A percentile compares a stretch with the other conserved stretches of the same genome.
These are phyloP conservation scores for Diaporthe vaccinii DNA, from an alignment of 2,329 filamentous ascomycete species.

Conservation along the genomic window DNA sequence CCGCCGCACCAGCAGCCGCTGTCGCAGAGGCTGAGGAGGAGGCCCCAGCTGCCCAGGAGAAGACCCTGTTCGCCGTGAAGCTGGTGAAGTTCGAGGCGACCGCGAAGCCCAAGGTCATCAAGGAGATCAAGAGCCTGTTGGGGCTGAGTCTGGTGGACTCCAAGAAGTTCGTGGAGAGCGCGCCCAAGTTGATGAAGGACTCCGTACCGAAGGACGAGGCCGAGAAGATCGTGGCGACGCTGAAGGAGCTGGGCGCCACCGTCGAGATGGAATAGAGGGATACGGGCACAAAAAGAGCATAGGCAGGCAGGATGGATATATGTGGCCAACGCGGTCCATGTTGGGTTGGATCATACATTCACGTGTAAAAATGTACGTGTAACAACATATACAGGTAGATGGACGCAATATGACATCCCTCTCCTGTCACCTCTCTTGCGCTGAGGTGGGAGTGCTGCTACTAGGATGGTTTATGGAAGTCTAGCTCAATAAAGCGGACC, in stretches of 20 bases:
- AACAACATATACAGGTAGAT: constrained; percentile 48
- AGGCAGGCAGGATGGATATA: constrained; percentile 30
- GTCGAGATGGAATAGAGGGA: constrained; percentile 86
- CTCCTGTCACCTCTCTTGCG: neutral
- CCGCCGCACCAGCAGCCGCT: constrained; percentile 72
- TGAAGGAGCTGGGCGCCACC: constrained; percentile 93
- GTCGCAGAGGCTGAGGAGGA: constrained; percentile 88
- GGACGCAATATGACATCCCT: constrained; percentile 36
- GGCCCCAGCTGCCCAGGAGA: constrained; percentile 91
- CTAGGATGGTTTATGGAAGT: neutral
- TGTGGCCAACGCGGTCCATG: constrained; percentile 32
- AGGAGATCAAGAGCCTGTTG: constrained; percentile 98
- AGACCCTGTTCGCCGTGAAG: constrained; percentile 96
- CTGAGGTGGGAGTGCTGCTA: neutral
- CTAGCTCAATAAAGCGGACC: neutral
- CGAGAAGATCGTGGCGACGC: constrained; percentile 94
- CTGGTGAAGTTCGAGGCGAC: constrained; percentile 88
- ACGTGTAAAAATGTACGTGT: constrained; percentile 51
- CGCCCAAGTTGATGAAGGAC: constrained; percentile 99
- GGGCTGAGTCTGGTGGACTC: constrained; percentile 97
- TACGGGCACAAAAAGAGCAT: neutral
- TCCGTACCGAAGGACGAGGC: constrained; percentile 98
- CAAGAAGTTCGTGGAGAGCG: constrained; percentile 99
- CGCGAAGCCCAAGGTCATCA: constrained; percentile 99
- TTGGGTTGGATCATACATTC: constrained; percentile 36